A percentile compares a stretch with the other conserved stretches of the same genome.
Conservation (phyloP, 2,329 filamentous ascomycete genomes). For the Trichoderma oligosporum region DNA sequence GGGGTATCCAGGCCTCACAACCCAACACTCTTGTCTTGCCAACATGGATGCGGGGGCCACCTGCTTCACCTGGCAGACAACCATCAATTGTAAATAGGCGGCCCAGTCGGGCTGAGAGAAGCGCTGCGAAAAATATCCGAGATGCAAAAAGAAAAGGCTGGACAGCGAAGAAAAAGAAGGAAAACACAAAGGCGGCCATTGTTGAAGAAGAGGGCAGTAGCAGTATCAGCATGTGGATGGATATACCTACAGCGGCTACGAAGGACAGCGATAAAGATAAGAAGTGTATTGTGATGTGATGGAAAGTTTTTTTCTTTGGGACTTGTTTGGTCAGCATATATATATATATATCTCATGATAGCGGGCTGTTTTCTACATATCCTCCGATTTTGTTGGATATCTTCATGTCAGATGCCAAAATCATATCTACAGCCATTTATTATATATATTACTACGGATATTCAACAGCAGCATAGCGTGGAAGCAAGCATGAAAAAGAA, state of each 20-base stretch:
- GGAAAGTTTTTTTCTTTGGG: neutral
- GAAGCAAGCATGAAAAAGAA: neutral
- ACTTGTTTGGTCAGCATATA: neutral
- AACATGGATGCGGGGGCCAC: slow-evolving; percentile 37
- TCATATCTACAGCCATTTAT: neutral
- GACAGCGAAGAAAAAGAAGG: slow-evolving; percentile 42
- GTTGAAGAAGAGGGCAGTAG: slow-evolving; percentile 35
- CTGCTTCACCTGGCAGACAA: slow-evolving; percentile 35
- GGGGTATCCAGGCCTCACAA: slow-evolving; percentile 22
- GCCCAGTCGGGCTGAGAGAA: slow-evolving; percentile 55
- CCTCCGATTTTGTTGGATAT: slow-evolving; percentile 1
- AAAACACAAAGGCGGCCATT: neutral
- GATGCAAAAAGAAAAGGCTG: slow-evolving; percentile 58
- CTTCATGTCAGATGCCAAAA: neutral
- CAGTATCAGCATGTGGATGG: slow-evolving; percentile 56
- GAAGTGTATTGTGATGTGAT: slow-evolving; percentile 53
- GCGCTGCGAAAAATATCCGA: slow-evolving; percentile 59
- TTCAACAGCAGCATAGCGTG: slow-evolving; percentile 7
- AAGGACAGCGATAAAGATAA: slow-evolving; percentile 43
- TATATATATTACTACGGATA: neutral
- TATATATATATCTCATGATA: neutral
- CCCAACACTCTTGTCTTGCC: slow-evolving; percentile 27
- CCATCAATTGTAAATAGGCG: slow-evolving; percentile 44
- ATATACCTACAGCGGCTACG: slow-evolving; percentile 38
- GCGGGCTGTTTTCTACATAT: neutral